Evolutionary conservation across 148 eudicot species (phyloP).

Genomic region (Amaranthus palmeri): DNA sequence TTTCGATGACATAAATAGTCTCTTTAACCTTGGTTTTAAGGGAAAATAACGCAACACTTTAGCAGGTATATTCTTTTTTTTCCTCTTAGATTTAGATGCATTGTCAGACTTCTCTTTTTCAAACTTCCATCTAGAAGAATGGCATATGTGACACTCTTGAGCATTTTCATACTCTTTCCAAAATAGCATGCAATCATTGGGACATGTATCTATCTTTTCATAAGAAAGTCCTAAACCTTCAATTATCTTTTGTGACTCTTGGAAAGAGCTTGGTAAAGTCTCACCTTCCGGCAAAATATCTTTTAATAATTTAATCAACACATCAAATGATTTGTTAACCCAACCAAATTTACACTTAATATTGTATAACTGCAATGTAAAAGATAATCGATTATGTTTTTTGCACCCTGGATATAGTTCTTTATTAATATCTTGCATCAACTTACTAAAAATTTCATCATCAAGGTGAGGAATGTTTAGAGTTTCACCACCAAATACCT

Average conservation of each 20-base stretch:
- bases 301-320: not conserved
- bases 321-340: not conserved
- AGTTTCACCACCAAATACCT: not conserved
- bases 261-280: not conserved
- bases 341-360: not conserved
- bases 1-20: too few species aligned
- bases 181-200: not conserved
- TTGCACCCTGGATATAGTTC: conserved; percentile 5
- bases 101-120: not conserved
- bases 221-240: not conserved
- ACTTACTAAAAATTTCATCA: not conserved
- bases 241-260: not conserved
- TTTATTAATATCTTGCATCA: not conserved
- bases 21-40: too few species aligned
- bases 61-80: not conserved
- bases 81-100: not conserved
- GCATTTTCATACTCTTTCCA: not conserved
- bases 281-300: not conserved
- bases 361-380: conserved; percentile 8
- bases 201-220: conserved; percentile 9
- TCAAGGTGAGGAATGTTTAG: not conserved
- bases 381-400: not conserved
- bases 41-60: not conserved
- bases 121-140: conserved; percentile 11
- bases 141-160: conserved; percentile 2